Conservation (phyloP, 2,329 filamentous ascomycete genomes). For the Pseudocercospora pini-densiflorae region DNA sequence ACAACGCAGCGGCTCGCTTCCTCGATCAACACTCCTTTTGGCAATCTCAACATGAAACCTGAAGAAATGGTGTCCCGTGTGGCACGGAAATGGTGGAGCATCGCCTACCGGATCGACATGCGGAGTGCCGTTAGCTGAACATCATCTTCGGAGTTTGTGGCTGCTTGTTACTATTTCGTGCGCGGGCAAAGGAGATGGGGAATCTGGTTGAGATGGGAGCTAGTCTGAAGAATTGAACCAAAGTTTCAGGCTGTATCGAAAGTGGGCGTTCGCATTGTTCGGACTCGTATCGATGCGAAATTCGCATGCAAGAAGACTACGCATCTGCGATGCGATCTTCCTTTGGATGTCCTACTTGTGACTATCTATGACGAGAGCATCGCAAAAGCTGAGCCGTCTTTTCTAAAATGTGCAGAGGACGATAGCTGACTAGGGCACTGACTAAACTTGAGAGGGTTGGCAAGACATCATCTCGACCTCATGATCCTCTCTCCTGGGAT, state of each 20-base stretch:
- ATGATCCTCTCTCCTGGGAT: no score
- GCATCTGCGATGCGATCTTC: no score
- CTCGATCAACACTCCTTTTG: neutral
- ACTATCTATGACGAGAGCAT: no score
- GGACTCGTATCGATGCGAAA: no score
- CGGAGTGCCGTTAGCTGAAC: neutral
- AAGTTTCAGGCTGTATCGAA: neutral
- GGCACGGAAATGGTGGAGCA: neutral
- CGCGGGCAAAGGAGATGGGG: neutral
- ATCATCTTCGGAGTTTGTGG: neutral
- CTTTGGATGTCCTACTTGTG: no score
- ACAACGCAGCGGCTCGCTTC: neutral
- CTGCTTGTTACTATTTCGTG: neutral
- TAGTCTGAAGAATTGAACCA: neutral
- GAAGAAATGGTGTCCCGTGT: neutral
- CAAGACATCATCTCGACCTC: no score
- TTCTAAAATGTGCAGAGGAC: no score
- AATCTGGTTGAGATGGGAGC: neutral
- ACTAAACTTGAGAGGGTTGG: no score
- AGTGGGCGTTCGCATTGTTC: neutral
- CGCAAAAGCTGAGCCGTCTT: no score
- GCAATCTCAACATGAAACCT: neutral
- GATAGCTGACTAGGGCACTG: no score
- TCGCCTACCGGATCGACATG: neutral
- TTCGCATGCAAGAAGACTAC: no score